These are phyloP conservation scores for Helenozyma baotianmanensis DNA, from an alignment of 805 yeast species.

Conservation along the genomic window DNA sequence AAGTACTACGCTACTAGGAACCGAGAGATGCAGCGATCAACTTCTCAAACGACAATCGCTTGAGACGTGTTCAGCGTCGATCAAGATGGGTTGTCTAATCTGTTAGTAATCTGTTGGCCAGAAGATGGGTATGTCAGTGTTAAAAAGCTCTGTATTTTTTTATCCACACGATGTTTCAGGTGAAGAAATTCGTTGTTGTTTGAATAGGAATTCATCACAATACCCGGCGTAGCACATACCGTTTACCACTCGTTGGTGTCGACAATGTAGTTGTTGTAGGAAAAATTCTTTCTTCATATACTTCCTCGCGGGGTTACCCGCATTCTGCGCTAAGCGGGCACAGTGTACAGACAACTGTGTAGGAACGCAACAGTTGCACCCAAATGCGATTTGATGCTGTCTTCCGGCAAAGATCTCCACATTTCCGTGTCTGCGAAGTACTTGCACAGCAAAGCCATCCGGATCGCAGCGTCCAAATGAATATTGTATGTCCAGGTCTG, in stretches of 20 bases:
- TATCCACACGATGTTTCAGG: slow-evolving; percentile 60
- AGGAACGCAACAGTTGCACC: too few relatives aligned
- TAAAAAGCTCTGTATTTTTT: slow-evolving; percentile 63
- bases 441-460: slow-evolving; percentile 4
- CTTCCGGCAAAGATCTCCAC: not conserved
- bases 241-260: slow-evolving; percentile 1
- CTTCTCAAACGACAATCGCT: too few relatives aligned
- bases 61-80: too few relatives aligned
- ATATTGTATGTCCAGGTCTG: slow-evolving; percentile 12
- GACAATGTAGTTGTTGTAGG: slow-evolving; percentile 14
- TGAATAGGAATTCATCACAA: slow-evolving; percentile 16
- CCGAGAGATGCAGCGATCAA: too few relatives aligned
- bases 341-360: too few relatives aligned
- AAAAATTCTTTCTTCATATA: slow-evolving; percentile 7
- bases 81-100: too few relatives aligned
- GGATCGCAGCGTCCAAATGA: slow-evolving; percentile 13
- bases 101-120: slow-evolving; percentile 9
- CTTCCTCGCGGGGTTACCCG: slow-evolving; percentile 14
- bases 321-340: slow-evolving; percentile 1
- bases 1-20: too few relatives aligned
- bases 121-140: slow-evolving; percentile 43
- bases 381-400: too few relatives aligned
- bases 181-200: slow-evolving; percentile 60
- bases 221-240: slow-evolving; percentile 15
- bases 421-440: not conserved